Conservation (phyloP, 2,329 filamentous ascomycete species). For the Trichoderma sp. region DNA sequence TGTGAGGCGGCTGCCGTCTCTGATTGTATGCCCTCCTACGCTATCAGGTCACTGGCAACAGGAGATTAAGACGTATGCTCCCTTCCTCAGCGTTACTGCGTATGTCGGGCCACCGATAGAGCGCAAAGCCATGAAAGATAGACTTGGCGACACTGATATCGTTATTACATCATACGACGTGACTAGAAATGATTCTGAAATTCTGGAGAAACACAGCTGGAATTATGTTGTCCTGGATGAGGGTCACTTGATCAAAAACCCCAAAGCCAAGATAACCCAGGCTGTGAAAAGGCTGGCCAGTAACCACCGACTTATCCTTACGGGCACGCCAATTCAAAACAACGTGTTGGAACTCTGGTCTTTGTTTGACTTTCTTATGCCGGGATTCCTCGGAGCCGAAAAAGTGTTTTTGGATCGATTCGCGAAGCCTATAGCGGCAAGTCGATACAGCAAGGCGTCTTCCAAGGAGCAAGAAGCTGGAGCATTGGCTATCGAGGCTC, state of each 20-base stretch:
- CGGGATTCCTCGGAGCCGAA: conserved; percentile 89
- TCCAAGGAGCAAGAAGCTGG: conserved; percentile 98
- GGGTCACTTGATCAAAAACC: conserved; percentile 98
- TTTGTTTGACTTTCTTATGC: conserved; percentile 98
- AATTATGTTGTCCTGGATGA: conserved; percentile 98
- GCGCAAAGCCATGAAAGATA: conserved; percentile 69
- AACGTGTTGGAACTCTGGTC: conserved; percentile 98
- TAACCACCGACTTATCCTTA: conserved; percentile 94
- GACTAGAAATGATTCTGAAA: conserved; percentile 90
- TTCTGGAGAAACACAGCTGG: conserved; percentile 83
- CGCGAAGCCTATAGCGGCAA: conserved; percentile 91
- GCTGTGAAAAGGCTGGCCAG: conserved; percentile 88
- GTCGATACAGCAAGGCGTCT: conserved; percentile 93
- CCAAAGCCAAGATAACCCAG: conserved; percentile 91
- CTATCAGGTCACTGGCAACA: conserved; percentile 98
- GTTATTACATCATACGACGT: conserved; percentile 99
- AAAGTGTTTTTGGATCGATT: conserved; percentile 97
- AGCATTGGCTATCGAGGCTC: conserved; percentile 92
- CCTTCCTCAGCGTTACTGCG: conserved; percentile 85
- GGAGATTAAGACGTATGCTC: conserved; percentile 93
- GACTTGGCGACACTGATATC: conserved; percentile 79
- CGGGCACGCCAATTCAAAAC: conserved; percentile 96
- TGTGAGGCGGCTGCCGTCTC: conserved; percentile 77
- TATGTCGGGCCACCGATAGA: conserved; percentile 90
- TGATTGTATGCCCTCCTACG: conserved; percentile 95